Conservation (phyloP, 1,139 yeast genomes). For the Debaryomycetaceae sp. region DNA sequence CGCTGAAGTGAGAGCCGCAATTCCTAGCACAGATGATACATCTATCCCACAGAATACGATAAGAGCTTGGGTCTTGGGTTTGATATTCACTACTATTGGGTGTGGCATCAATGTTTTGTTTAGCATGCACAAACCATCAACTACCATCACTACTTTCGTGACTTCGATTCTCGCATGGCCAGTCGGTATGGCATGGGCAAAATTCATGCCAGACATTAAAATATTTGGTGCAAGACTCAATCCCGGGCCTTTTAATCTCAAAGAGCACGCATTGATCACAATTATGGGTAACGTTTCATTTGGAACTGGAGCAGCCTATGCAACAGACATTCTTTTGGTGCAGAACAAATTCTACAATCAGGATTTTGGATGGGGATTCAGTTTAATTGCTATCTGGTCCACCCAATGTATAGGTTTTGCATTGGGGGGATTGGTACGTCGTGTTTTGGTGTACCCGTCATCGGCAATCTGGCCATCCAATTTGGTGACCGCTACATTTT, state of each 20-base stretch:
- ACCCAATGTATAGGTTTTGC: slow-evolving; percentile 66
- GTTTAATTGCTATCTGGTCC: slow-evolving; percentile 47
- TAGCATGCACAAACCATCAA: slow-evolving; percentile 19
- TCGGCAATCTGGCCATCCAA: slow-evolving; percentile 67
- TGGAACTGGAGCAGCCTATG: slow-evolving; percentile 59
- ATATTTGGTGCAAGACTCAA: slow-evolving; percentile 39
- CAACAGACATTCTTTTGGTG: slow-evolving; percentile 57
- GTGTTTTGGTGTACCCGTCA: slow-evolving; percentile 58
- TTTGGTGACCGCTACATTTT: slow-evolving; percentile 43
- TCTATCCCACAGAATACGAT: slow-evolving; percentile 50
- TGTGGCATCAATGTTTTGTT: slow-evolving; percentile 29
- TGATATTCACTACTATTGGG: slow-evolving; percentile 51
- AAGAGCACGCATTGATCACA: slow-evolving; percentile 59
- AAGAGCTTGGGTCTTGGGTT: slow-evolving; percentile 51
- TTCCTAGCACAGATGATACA: slow-evolving; percentile 53
- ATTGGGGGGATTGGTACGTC: slow-evolving; percentile 56
- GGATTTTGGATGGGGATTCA: slow-evolving; percentile 37
- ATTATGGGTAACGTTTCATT: slow-evolving; percentile 39
- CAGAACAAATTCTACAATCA: slow-evolving; percentile 49
- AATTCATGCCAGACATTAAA: slow-evolving; percentile 12
- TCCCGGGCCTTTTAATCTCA: slow-evolving; percentile 63
- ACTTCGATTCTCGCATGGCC: slow-evolving; percentile 23
- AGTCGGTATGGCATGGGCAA: slow-evolving; percentile 16
- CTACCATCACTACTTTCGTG: slow-evolving; percentile 20
- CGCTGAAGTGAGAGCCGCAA: slow-evolving; percentile 61